Base-by-base conservation (phyloP, 192 early-diverging fungal genomes). In the Entomortierella chlamydospora region DNA sequence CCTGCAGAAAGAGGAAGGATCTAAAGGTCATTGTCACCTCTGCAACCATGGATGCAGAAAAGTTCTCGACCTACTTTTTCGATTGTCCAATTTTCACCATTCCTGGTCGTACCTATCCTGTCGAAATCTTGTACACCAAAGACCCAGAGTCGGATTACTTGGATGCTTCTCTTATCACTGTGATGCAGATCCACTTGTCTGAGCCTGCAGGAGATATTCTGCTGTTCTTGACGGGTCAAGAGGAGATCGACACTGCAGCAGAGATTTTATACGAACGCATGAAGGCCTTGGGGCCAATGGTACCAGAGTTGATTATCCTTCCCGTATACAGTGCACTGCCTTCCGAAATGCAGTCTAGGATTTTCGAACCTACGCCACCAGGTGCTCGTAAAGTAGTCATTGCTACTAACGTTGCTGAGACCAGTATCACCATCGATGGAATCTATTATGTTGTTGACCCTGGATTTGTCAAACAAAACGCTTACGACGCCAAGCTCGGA, bases 371-470 rank as follows among this genome's bases (percentile, higher is more conserved):
- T 2, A 87, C 97, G 9, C 91, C 91, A 28, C 84, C 89, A 11
- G 91, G 92, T 12, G 78, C 91, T 77, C 90, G 94, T 77, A 95
- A 95, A 73, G 94, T 96, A 0, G 96, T 99, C 8, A 93, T 99
- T 68, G 95, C 98, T 2, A 99, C 98, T 6, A 99, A 99, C 84
- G 97, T 99, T 81, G 98, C 98, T 30, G 98, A 99, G 85, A 99
- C 98, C 4, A 95, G 94, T 61, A 92, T 99, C 64, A 99, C 98
- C 0, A 96, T 99, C 60, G 98, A 99, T 81, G 98, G 98, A 57
- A 91, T 99, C 54, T 91, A 93, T 31, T 99, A 97, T 73, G 98
- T 99, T 10, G 91, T 99, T 22, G 98, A 99, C 80, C 90, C 93
- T 33, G 98, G 98, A 31, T 99, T 94, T 79, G 91, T 90, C 69